phyloP scores from a whole-genome alignment of 441 rosid genomes.

The Monsonia emarginata region DNA sequence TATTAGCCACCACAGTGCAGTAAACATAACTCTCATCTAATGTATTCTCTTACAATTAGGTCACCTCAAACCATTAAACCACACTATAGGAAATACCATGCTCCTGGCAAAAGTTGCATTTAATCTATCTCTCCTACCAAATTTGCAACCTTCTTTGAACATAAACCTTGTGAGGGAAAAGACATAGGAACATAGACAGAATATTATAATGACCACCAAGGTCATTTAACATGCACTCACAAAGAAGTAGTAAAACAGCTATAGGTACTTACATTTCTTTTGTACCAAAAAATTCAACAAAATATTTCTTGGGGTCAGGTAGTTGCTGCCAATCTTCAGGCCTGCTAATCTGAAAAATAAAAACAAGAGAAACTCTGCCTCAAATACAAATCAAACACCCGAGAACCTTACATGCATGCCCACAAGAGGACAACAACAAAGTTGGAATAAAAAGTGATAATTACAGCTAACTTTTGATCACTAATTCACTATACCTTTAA shows the following conservation, averaged over 20 bases:
- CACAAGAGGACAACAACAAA: background rate
- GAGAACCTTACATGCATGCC: constrained; percentile 1
- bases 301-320: constrained; percentile 77
- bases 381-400: constrained; percentile 11
- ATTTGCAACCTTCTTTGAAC: background rate
- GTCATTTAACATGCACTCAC: constrained; percentile 7
- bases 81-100: background rate
- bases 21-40: background rate
- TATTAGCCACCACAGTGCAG: background rate
- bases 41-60: background rate
- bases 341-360: constrained; percentile 60
- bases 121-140: background rate
- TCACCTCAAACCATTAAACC: background rate
- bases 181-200: background rate
- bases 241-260: background rate
- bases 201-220: background rate
- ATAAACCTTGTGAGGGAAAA: background rate
- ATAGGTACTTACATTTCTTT: constrained; percentile 78
- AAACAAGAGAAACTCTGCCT: constrained; percentile 20
- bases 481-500: background rate
- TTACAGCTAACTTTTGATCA: background rate
- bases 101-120: background rate
- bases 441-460: background rate
- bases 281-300: constrained; percentile 91
- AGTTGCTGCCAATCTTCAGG: constrained; percentile 78